A percentile compares a stretch with the other conserved stretches of the same genome.
Conservation (phyloP, 2,329 filamentous ascomycete genomes). For the Fusarium devonianum region DNA sequence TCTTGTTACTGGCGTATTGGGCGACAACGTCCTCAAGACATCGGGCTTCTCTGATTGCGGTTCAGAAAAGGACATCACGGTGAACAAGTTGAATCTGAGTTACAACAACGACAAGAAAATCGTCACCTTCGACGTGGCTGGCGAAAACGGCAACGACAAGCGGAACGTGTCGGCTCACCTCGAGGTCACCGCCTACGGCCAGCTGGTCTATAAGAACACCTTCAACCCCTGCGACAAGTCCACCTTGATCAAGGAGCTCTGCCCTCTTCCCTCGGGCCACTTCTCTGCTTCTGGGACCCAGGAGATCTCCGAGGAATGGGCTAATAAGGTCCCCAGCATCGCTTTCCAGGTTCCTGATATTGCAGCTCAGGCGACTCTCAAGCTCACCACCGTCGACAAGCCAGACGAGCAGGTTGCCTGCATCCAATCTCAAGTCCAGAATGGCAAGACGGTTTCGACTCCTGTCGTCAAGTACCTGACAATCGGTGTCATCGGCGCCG, state of each 20-base stretch:
- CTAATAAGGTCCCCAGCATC: slow-evolving; percentile 81
- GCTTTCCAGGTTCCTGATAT: slow-evolving; percentile 93
- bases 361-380: slow-evolving; percentile 80
- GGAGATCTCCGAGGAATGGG: slow-evolving; percentile 73
- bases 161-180: slow-evolving; percentile 84
- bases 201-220: slow-evolving; percentile 75
- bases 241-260: slow-evolving; percentile 76
- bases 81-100: slow-evolving; percentile 76
- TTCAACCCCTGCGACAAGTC: slow-evolving; percentile 82
- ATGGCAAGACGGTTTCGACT: slow-evolving; percentile 82
- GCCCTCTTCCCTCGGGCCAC: slow-evolving; percentile 79
- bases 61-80: slow-evolving; percentile 62
- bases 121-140: slow-evolving; percentile 83
- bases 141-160: slow-evolving; percentile 71
- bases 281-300: slow-evolving; percentile 79
- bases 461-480: slow-evolving; percentile 84
- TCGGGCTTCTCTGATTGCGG: slow-evolving; percentile 79
- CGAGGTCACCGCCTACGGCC: slow-evolving; percentile 84
- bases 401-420: slow-evolving; percentile 74
- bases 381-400: slow-evolving; percentile 69
- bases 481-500: slow-evolving; percentile 84
- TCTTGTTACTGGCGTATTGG: slow-evolving; percentile 60
- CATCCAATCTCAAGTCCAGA: slow-evolving; percentile 80
- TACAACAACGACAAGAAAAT: slow-evolving; percentile 79
- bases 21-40: slow-evolving; percentile 77